A percentile compares a stretch with the other conserved stretches of the same genome.
Evolutionary conservation across 352 stramenopile species (phyloP).

Genomic region (Phytopythium kandeliae): DNA sequence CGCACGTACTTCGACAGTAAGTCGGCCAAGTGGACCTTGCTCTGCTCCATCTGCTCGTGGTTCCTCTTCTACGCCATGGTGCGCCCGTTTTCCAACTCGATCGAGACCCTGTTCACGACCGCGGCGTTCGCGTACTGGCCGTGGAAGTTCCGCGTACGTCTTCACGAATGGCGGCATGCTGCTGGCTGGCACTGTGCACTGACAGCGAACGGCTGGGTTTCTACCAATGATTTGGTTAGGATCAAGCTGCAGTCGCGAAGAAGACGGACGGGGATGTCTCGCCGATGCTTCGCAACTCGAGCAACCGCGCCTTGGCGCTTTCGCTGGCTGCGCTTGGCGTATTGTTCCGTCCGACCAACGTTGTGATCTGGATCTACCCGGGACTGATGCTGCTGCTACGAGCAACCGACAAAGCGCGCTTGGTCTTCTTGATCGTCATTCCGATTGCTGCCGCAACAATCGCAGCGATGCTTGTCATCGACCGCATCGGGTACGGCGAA

Average conservation of each 20-base stretch:
- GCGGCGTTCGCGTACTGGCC: slow-evolving; percentile 72
- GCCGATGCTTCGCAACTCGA: slow-evolving; percentile 14
- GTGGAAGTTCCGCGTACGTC: slow-evolving; percentile 56
- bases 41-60: slow-evolving; percentile 78
- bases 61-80: slow-evolving; percentile 86
- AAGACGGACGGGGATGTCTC: slow-evolving; percentile 30
- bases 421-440: slow-evolving; percentile 43
- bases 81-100: slow-evolving; percentile 81
- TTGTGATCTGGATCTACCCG: slow-evolving; percentile 69
- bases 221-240: not conserved
- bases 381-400: slow-evolving; percentile 50
- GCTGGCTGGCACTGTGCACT: not conserved
- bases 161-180: not conserved
- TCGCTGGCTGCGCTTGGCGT: slow-evolving; percentile 61
- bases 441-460: slow-evolving; percentile 54
- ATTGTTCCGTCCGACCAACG: slow-evolving; percentile 79
- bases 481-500: slow-evolving; percentile 67
- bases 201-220: not conserved
- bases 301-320: slow-evolving; percentile 38
- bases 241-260: slow-evolving; percentile 16
- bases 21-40: slow-evolving; percentile 59
- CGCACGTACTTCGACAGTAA: slow-evolving; percentile 57
- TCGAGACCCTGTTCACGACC: slow-evolving; percentile 79
- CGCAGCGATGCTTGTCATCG: slow-evolving; percentile 61
- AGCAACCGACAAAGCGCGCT: slow-evolving; percentile 24